Evolutionary conservation across 192 early-diverging fungal species (phyloP).

Genomic region (Coemansia sp.): DNA sequence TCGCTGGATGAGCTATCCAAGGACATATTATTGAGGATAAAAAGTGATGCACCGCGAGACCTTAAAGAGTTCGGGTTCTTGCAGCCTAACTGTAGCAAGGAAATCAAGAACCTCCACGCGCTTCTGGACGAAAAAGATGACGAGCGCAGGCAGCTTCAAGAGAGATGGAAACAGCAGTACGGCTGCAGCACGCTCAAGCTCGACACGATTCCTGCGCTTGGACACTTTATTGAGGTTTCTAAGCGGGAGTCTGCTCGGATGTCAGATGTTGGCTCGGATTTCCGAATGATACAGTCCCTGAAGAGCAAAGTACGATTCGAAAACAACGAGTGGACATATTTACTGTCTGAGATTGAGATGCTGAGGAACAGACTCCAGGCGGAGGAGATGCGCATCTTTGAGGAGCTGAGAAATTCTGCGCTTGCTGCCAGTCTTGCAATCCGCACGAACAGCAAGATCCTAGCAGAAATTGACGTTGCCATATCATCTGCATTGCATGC

Average conservation of each 20-base stretch:
- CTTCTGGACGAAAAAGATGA: conserved; percentile 47
- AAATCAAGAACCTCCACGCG: conserved; percentile 41
- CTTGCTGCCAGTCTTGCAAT: conserved; percentile 59
- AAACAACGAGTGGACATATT: conserved; percentile 58
- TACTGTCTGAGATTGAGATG: conserved; percentile 59
- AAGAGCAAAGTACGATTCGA: conserved; percentile 60
- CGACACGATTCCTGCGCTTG: conserved; percentile 40
- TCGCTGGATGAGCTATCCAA: conserved; percentile 44
- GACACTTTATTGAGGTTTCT: conserved; percentile 61
- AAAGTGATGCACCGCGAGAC: conserved; percentile 49
- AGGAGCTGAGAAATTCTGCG: conserved; percentile 49
- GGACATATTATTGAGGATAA: conserved; percentile 51
- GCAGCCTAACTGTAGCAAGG: conserved; percentile 44
- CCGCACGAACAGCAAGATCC: conserved; percentile 60
- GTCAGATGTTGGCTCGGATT: conserved; percentile 5
- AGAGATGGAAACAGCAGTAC: conserved; percentile 36
- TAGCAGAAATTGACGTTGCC: conserved; percentile 71
- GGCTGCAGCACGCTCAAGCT: conserved; percentile 43
- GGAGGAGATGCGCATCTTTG: conserved; percentile 59
- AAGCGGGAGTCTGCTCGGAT: conserved; percentile 51
- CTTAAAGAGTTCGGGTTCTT: conserved; percentile 58
- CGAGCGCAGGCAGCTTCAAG: conserved; percentile 46
- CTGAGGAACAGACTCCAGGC: conserved; percentile 49
- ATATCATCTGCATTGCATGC: conserved; percentile 64
- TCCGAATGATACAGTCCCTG: conserved; percentile 57